These are phyloP conservation scores for Cordyceps militaris DNA, from an alignment of 2,329 filamentous ascomycete species.

Conservation along the genomic window DNA sequence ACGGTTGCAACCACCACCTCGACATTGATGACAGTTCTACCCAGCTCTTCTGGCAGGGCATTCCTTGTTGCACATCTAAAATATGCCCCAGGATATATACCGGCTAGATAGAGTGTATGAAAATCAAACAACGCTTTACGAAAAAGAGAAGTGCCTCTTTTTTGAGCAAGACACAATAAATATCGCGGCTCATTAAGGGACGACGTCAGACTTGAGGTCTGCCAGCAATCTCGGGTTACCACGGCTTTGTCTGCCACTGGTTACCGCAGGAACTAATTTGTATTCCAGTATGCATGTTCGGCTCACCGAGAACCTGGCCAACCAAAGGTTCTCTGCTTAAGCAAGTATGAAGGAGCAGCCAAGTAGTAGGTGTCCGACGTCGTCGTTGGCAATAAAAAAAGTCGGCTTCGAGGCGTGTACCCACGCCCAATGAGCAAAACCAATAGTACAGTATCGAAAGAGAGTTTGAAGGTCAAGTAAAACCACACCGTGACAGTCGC, in stretches of 20 bases:
- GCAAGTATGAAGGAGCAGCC: not conserved
- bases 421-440: not conserved
- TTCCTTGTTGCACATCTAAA: not conserved
- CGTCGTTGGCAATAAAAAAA: not conserved
- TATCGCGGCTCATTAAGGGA: not conserved
- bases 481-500: not conserved
- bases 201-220: not conserved
- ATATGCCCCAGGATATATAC: not conserved
- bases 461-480: not conserved
- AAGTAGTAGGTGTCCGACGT: not conserved
- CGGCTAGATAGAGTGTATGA: not conserved
- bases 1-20: not conserved
- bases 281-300: not conserved
- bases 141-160: too few species aligned
- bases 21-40: not conserved
- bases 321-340: not conserved
- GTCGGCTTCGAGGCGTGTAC: not conserved
- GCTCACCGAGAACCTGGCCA: not conserved
- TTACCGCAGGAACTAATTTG: not conserved
- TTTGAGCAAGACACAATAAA: too few species aligned
- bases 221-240: not conserved
- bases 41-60: not conserved
- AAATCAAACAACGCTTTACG: not conserved
- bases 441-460: not conserved
- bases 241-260: not conserved